These are phyloP conservation scores for Cryptococcus sp. DNA, from an alignment of 1,284 basidiomycete genomes.

Conservation along the genomic window DNA sequence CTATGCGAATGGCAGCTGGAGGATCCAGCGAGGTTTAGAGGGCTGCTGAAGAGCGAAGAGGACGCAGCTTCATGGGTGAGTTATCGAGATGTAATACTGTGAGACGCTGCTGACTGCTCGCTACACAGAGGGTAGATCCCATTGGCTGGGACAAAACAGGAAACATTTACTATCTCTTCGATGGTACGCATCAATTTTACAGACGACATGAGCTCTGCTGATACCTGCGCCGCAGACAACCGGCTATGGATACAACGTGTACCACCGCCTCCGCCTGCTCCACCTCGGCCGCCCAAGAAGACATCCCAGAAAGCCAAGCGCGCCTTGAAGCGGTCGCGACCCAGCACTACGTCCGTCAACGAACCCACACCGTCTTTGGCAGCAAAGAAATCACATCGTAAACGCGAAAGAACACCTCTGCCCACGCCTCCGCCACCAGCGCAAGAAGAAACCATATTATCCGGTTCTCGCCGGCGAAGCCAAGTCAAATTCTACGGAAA, in stretches of 20 bases:
- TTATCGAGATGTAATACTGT: background rate
- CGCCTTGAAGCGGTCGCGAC: constrained; percentile 26
- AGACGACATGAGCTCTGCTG: no score
- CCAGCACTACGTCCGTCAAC: background rate
- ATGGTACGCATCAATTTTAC: constrained; percentile 44
- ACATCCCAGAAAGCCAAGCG: constrained; percentile 41
- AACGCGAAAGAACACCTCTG: constrained; percentile 11
- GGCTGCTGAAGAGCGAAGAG: constrained; percentile 56
- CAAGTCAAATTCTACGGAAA: constrained; percentile 48
- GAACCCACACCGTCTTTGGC: constrained; percentile 5
- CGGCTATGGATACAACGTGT: constrained; percentile 60
- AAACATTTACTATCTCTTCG: constrained; percentile 60
- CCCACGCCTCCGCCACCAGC: constrained; percentile 20
- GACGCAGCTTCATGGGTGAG: constrained; percentile 57
- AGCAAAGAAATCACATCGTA: constrained; percentile 32
- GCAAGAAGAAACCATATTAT: constrained; percentile 17
- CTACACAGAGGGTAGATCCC: constrained; percentile 56
- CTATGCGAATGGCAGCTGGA: constrained; percentile 61
- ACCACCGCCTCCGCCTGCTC: constrained; percentile 42
- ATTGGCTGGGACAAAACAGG: constrained; percentile 58
- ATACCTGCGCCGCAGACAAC: constrained; percentile 52
- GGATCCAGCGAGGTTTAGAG: constrained; percentile 57
- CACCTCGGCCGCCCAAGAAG: constrained; percentile 41
- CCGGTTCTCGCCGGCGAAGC: constrained; percentile 35
- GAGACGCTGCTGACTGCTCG: background rate